These are phyloP conservation scores for Vanrija sp. DNA, from an alignment of 1,284 basidiomycete species.

Conservation along the genomic window DNA sequence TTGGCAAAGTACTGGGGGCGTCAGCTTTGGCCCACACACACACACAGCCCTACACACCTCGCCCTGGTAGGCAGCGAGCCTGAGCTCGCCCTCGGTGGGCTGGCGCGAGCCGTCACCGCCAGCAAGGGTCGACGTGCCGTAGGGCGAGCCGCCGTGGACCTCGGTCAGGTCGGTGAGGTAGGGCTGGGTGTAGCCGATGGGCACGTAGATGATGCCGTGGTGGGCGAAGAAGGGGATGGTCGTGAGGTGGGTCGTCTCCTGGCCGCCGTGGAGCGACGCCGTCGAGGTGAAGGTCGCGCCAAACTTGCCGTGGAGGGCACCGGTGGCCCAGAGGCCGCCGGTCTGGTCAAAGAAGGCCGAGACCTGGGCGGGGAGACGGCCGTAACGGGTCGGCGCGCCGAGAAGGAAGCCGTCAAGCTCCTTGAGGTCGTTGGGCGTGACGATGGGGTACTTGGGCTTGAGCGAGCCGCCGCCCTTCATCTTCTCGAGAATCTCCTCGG, in stretches of 20 bases:
- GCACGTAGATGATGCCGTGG: constrained; percentile 62
- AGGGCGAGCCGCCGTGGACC: constrained; percentile 65
- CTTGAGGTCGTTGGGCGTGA: constrained; percentile 62
- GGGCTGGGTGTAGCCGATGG: constrained; percentile 66
- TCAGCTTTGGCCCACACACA: background rate
- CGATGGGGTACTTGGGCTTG: constrained; percentile 63
- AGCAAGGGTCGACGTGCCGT: constrained; percentile 66
- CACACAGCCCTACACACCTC: constrained; percentile 31
- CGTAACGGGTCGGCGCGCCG: constrained; percentile 74
- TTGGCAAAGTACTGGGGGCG: constrained; percentile 39
- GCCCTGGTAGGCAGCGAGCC: constrained; percentile 63
- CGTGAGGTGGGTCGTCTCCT: constrained; percentile 59
- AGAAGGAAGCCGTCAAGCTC: constrained; percentile 57
- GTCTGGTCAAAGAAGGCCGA: constrained; percentile 65
- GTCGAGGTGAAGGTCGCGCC: constrained; percentile 48
- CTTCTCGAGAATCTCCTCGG: constrained; percentile 68
- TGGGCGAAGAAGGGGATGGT: constrained; percentile 70
- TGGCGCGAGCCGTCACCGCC: constrained; percentile 61
- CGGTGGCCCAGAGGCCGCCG: constrained; percentile 66
- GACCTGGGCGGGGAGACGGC: constrained; percentile 52
- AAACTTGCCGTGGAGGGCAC: constrained; percentile 72
- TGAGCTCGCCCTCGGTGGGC: constrained; percentile 61
- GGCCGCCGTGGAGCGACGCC: constrained; percentile 48
- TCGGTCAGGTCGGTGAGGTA: constrained; percentile 61
- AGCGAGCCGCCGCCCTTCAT: constrained; percentile 62